Evolutionary conservation across 257 asterid species (phyloP).

Genomic region (Solanum lycopersicoides): DNA sequence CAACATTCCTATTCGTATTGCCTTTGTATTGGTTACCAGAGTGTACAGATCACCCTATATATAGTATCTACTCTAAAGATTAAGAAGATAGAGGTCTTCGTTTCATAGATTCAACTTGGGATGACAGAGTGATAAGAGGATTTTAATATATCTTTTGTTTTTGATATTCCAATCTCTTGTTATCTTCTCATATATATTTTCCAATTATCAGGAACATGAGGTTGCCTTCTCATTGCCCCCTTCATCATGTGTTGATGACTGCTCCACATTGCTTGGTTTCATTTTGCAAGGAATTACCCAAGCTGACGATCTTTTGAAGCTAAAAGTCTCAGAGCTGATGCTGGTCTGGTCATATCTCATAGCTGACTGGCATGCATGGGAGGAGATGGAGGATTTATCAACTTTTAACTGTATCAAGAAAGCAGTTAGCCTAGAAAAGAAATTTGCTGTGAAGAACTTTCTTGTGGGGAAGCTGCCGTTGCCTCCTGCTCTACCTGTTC

Average conservation of each 20-base stretch:
- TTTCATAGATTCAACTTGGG: background rate
- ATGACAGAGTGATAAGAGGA: background rate
- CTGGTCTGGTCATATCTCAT: constrained; percentile 30
- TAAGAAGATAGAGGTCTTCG: background rate
- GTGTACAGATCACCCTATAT: background rate
- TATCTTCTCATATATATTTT: background rate
- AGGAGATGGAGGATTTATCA: constrained; percentile 31
- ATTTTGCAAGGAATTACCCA: constrained; percentile 20
- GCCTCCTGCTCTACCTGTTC: constrained; percentile 24
- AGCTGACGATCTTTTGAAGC: constrained; percentile 4
- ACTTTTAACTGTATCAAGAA: constrained; percentile 23
- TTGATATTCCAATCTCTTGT: background rate
- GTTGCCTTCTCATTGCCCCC: background rate
- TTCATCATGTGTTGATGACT: constrained; percentile 23
- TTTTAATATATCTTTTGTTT: background rate
- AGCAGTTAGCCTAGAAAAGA: constrained; percentile 16
- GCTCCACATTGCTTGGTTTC: constrained; percentile 22
- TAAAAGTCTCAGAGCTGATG: constrained; percentile 20
- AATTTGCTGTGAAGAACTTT: constrained; percentile 16
- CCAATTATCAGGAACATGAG: constrained; percentile 16
- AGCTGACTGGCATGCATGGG: constrained; percentile 39
- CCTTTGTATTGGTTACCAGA: background rate
- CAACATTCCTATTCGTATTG: background rate
- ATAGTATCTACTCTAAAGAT: background rate
- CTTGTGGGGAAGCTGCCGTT: constrained; percentile 8